Conservation (phyloP, 2,329 filamentous ascomycete genomes). For the Polytolypa hystricis region DNA sequence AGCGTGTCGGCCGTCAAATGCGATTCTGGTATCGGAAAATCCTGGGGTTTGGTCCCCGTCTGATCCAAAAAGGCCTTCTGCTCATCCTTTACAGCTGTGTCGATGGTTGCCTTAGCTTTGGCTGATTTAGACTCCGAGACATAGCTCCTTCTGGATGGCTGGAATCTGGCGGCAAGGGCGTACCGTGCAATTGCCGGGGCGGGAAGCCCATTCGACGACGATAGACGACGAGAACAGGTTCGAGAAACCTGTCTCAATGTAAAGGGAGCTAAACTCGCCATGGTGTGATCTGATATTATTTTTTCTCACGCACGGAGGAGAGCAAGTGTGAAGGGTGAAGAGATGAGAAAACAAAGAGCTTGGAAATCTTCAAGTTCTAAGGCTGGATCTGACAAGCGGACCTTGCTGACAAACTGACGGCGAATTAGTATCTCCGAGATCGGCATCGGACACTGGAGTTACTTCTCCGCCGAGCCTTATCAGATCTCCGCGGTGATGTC, state of each 20-base stretch:
- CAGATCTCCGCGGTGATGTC: no score
- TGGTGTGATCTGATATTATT: no score
- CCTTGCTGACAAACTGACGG: neutral
- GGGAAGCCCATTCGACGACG: conserved; percentile 29
- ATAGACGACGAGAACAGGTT: conserved; percentile 42
- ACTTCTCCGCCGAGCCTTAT: no score
- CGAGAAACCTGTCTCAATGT: conserved; percentile 65
- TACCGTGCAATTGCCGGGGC: conserved; percentile 28
- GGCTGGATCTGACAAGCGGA: neutral
- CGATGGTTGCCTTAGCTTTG: conserved; percentile 63
- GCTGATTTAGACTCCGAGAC: conserved; percentile 68
- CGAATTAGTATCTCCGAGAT: neutral
- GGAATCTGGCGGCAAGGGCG: conserved; percentile 19
- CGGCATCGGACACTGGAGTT: no score
- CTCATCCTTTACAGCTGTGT: conserved; percentile 75
- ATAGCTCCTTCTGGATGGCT: conserved; percentile 51
- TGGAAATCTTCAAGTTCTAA: neutral
- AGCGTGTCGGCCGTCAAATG: conserved; percentile 52
- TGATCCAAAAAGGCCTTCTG: conserved; percentile 63
- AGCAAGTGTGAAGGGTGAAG: no score
- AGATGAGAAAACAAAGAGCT: conserved; percentile 2
- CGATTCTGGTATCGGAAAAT: conserved; percentile 51
- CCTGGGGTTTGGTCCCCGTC: conserved; percentile 42
- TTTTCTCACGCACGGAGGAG: no score
- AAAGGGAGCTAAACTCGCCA: conserved; percentile 56